A percentile compares a stretch with the other conserved stretches of the same genome.
phyloP scores from a whole-genome alignment of 345 rosid genomes.

The Moringa oleifera region DNA sequence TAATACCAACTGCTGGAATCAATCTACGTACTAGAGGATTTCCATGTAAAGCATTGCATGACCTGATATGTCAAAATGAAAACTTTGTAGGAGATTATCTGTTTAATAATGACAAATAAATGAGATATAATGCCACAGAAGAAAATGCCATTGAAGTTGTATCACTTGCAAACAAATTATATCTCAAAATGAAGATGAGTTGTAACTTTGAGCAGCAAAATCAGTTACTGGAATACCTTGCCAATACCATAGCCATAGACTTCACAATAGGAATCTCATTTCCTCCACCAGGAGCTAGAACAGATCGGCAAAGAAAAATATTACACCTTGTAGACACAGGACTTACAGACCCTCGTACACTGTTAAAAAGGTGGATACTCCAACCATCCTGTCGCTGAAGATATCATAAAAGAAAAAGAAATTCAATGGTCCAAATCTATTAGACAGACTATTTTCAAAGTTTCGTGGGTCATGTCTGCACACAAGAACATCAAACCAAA shows the following conservation, averaged over 20 bases:
- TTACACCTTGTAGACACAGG: conserved; percentile 41
- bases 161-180: conserved; percentile 4
- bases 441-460: background rate
- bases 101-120: background rate
- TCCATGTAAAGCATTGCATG: conserved; percentile 47
- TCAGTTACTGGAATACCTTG: conserved; percentile 38
- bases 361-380: conserved; percentile 48
- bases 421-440: no score
- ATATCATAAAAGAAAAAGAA: conserved; percentile 20
- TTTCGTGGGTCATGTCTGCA: no score
- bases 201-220: background rate
- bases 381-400: conserved; percentile 52
- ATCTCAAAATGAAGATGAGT: background rate
- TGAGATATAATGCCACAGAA: background rate
- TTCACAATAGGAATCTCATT: conserved; percentile 45
- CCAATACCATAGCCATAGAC: conserved; percentile 38
- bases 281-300: conserved; percentile 44
- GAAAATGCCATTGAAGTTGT: background rate
- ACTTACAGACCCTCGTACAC: conserved; percentile 28
- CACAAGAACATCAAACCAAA: background rate
- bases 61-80: conserved; percentile 35
- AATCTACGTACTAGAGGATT: conserved; percentile 45
- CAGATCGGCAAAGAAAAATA: conserved; percentile 51
- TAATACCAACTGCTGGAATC: conserved; percentile 66
- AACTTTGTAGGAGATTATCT: conserved; percentile 2